Percentiles rank a stretch among this genome's conserved stretches.
Evolutionary conservation across 78 protist genomes (phyloP).

Genomic region (Andalucia godoyi): DNA sequence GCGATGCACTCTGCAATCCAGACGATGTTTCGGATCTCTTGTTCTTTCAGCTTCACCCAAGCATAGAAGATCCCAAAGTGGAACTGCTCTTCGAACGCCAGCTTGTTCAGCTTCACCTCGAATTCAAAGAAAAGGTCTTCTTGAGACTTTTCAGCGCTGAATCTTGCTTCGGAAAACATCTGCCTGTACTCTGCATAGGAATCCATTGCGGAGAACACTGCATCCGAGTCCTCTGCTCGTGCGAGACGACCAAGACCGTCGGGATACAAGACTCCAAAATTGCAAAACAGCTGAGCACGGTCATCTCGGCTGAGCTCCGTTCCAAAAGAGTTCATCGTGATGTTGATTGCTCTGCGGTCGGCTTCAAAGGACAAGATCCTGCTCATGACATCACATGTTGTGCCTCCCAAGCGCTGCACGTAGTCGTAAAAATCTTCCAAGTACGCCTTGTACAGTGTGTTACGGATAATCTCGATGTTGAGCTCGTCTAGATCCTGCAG

Average conservation of each 20-base stretch:
- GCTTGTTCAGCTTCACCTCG: conserved; percentile 46
- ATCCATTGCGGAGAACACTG: conserved; percentile 53
- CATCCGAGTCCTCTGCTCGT: conserved; percentile 64
- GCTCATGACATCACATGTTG: conserved; percentile 67
- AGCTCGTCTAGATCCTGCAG: conserved; percentile 86
- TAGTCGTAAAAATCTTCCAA: conserved; percentile 89
- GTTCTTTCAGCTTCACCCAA: conserved; percentile 21
- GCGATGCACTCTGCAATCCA: conserved; percentile 96
- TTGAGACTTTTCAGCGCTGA: conserved; percentile 26
- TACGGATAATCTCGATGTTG: conserved; percentile 89
- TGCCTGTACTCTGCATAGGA: conserved; percentile 52
- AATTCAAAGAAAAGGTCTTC: conserved; percentile 78
- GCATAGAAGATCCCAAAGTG: conserved; percentile 84
- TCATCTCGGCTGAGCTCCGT: conserved; percentile 71
- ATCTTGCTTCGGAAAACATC: conserved; percentile 42
- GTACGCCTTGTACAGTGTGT: conserved; percentile 85
- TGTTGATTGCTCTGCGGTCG: conserved; percentile 87
- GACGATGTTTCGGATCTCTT: conserved; percentile 85
- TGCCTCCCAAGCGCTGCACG: conserved; percentile 59
- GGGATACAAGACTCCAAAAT: conserved; percentile 49
- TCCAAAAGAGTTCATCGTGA: conserved; percentile 85
- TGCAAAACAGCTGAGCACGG: conserved; percentile 69
- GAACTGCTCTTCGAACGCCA: conserved; percentile 76
- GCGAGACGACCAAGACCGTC: conserved; percentile 60
- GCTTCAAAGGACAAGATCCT: conserved; percentile 78